These are phyloP conservation scores for Asterionellopsis glacialis DNA, from an alignment of 108 stramenopile species.

Conservation along the genomic window DNA sequence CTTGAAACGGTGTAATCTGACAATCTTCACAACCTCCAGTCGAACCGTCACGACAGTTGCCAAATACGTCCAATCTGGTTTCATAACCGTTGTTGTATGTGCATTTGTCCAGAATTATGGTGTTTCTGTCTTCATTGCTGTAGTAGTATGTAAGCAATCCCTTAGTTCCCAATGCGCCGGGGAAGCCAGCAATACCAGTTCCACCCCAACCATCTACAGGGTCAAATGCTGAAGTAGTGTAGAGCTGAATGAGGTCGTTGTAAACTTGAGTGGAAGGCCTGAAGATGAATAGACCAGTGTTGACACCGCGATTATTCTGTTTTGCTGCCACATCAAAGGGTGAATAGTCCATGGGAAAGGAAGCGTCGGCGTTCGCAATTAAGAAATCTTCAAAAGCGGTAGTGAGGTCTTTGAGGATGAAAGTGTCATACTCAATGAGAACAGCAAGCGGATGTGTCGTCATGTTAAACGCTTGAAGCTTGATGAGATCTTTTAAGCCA, in stretches of 20 bases:
- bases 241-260: not conserved
- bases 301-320: not conserved
- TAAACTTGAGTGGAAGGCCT: not conserved
- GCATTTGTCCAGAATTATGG: not conserved
- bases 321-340: too few relatives aligned
- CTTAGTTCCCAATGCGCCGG: not conserved
- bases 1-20: too few relatives aligned
- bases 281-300: not conserved
- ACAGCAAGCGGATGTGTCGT: not conserved
- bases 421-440: conserved; percentile 1
- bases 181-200: conserved; percentile 1
- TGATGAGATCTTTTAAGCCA: conserved; percentile 1
- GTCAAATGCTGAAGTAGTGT: not conserved
- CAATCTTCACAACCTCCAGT: too few relatives aligned
- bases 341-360: too few relatives aligned
- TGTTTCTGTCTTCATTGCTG: not conserved
- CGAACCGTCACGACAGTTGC: too few relatives aligned
- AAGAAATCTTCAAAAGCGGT: not conserved
- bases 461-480: not conserved
- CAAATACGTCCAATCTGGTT: too few relatives aligned
- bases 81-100: not conserved
- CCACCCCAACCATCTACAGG: conserved; percentile 1
- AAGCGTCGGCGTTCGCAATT: not conserved
- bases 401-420: not conserved
- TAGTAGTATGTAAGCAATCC: not conserved